Conservation (phyloP, 106 monocot genomes). For the Acanthochlamys bracteata region DNA sequence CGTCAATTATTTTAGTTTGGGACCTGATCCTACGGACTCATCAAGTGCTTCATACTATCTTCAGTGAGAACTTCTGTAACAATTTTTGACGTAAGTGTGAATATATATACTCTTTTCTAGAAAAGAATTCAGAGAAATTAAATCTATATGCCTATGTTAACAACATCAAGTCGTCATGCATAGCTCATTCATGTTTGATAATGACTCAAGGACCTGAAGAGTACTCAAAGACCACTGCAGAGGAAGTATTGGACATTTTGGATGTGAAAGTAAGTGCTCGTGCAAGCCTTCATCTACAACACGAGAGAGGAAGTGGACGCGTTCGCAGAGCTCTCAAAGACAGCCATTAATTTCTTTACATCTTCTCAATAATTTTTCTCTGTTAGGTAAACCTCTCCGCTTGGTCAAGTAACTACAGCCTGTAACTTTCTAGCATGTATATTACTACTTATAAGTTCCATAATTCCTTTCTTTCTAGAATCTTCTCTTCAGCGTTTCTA, state of each 20-base stretch:
- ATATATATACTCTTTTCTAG: neutral
- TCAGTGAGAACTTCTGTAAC: constrained; percentile 83
- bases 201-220: constrained; percentile 24
- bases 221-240: constrained; percentile 33
- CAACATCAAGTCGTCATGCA: neutral
- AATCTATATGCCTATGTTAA: neutral
- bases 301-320: constrained; percentile 72
- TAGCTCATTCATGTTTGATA: neutral
- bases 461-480: too few species aligned
- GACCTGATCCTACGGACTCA: too few species aligned
- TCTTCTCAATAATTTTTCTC: constrained; percentile 21
- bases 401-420: too few species aligned
- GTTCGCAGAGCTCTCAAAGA: constrained; percentile 72
- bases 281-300: constrained; percentile 92
- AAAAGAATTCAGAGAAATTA: neutral
- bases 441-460: too few species aligned
- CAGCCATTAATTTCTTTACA: constrained; percentile 57
- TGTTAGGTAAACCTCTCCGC: too few species aligned
- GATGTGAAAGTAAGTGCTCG: constrained; percentile 69
- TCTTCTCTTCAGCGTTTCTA: too few species aligned
- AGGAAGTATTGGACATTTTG: constrained; percentile 90
- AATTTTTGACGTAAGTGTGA: constrained; percentile 39
- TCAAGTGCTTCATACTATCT: constrained; percentile 87
- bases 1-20: too few species aligned
- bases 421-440: too few species aligned